Base-by-base conservation (phyloP, 2,329 filamentous ascomycete genomes). In the Venturia effusa region DNA sequence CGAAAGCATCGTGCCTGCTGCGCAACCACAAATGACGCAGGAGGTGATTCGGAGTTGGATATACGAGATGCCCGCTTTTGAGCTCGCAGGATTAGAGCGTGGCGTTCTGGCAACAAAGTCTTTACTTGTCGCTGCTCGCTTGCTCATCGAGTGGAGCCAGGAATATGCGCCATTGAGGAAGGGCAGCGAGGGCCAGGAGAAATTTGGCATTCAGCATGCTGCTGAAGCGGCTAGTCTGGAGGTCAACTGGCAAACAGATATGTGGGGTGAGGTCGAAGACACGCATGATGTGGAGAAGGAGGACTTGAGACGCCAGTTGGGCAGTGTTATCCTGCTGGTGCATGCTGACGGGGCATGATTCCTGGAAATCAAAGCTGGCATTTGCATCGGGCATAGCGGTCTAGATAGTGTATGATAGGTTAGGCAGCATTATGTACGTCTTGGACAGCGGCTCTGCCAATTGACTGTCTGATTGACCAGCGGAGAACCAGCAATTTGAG, bases 211-310 rank as follows among this genome's bases (percentile, higher is more conserved):
- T 15, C 89, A 96, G 70, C 86, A 96, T 73, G 93, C 92, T 0
- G 87, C 90, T 0, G 80, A 83, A 70, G 88, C 88, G 17, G 86
- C 88, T 6, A 96, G 84, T 70, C 74, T 95, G 51, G 94, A 99
- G 79, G 90, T 96, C 19, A 82, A 85, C 67, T 97, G 91, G 88
- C 94, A 99, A 82, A 95, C 88, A 0, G 79, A 83, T 34, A 87
- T 89, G 76, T 97, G 94, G 93, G 94, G 94, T 10, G 92, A 96
- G 79, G 94, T 99, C 0, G 94, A 99, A 74, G 92, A 99, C 76
- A 96, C 92, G 34, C 94, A 99, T 76, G 94, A 99, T 79, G 94
- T 99, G 0, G 89, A 96, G 70, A 89, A 87, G 75, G 93, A 96
- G 75, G 94, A 99, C 75, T 69, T 97, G 68, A 84, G 85, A 72